phyloP scores from a whole-genome alignment of 768 basidiomycete species.

The Phallus indusiatus region DNA sequence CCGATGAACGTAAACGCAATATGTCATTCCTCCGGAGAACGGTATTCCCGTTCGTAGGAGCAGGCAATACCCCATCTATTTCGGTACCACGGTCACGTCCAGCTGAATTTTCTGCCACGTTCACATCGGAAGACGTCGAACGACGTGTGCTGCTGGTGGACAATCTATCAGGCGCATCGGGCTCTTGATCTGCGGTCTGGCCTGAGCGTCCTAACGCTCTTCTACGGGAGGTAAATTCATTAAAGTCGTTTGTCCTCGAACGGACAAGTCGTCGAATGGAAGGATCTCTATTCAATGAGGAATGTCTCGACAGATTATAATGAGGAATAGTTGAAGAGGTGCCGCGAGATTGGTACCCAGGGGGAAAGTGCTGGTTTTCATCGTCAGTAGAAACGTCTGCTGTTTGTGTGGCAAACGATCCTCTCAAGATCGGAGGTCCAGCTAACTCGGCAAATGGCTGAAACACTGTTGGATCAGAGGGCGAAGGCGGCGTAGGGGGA shows the following conservation, averaged over 20 bases:
- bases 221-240: conserved; percentile 59
- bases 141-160: too few relatives aligned
- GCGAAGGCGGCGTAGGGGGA: too few relatives aligned
- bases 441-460: background rate
- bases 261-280: conserved; percentile 51
- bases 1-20: conserved; percentile 1
- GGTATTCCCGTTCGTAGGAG: background rate
- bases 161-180: too few relatives aligned
- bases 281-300: conserved; percentile 42
- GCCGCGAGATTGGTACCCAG: conserved; percentile 1
- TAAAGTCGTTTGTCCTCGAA: conserved; percentile 55
- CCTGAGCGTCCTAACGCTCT: conserved; percentile 37
- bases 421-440: background rate
- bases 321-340: conserved; percentile 2
- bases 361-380: background rate
- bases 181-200: conserved; percentile 6
- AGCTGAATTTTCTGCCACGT: too few relatives aligned
- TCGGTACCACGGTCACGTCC: background rate
- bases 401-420: conserved; percentile 4
- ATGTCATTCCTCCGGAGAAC: background rate
- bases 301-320: conserved; percentile 1
- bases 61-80: conserved; percentile 1
- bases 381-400: background rate
- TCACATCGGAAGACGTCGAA: too few relatives aligned
- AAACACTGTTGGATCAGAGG: background rate